Evolutionary conservation across 2,329 filamentous ascomycete genomes (phyloP).

Genomic region (Ophiostoma montium): DNA sequence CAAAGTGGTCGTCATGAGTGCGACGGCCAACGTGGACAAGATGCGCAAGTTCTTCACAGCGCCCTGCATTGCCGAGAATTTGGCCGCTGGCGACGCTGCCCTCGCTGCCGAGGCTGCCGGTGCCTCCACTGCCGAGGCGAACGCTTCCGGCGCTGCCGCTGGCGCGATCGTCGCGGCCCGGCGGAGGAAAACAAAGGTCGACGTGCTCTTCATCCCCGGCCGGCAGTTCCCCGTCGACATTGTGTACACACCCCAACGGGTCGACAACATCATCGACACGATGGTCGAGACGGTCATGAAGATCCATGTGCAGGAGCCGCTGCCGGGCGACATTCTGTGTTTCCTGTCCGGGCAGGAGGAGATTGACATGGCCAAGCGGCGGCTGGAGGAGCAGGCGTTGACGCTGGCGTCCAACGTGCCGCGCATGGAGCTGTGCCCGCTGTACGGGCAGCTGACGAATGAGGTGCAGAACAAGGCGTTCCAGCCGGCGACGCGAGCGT

Average conservation of each 20-base stretch:
- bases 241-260: slow-evolving; percentile 57
- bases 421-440: slow-evolving; percentile 56
- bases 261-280: slow-evolving; percentile 69
- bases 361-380: slow-evolving; percentile 66
- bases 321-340: slow-evolving; percentile 87
- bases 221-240: slow-evolving; percentile 76
- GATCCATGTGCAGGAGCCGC: slow-evolving; percentile 72
- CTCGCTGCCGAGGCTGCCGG: no score
- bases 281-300: slow-evolving; percentile 72
- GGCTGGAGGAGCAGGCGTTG: slow-evolving; percentile 66
- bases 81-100: no score
- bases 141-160: no score
- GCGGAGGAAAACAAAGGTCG: slow-evolving; percentile 16
- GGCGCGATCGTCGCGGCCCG: no score
- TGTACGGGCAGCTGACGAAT: slow-evolving; percentile 84
- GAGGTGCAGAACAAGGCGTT: slow-evolving; percentile 80
- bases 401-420: slow-evolving; percentile 64
- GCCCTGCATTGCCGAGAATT: no score
- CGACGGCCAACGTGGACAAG: slow-evolving; percentile 75
- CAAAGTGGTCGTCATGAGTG: slow-evolving; percentile 94
- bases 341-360: slow-evolving; percentile 90
- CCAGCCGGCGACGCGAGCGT: slow-evolving; percentile 52
- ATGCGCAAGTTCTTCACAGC: slow-evolving; percentile 60
- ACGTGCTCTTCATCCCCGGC: slow-evolving; percentile 58
- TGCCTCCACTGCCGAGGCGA: no score